Base-by-base conservation (phyloP, 2,329 filamentous ascomycete genomes). In the Chrysoporthe austroafricana region DNA sequence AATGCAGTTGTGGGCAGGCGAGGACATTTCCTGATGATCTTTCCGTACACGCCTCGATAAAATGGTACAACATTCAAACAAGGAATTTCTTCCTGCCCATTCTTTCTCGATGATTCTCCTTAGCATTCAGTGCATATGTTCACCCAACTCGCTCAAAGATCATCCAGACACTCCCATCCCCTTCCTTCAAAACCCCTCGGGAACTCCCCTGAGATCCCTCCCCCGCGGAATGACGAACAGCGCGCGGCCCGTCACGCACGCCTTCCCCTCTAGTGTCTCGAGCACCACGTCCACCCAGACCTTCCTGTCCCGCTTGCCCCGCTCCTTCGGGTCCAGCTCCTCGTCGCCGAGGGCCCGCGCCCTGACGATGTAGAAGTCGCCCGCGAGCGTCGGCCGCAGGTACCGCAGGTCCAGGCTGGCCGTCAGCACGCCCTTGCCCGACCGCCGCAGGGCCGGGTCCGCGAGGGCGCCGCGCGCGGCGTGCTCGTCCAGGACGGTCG, bases 401-500 rank as follows among this genome's bases (percentile, higher is more conserved):
- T 93, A 94, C 64, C 84, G 83, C 61, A 94, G 74, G 69, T 86
- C 80, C 44, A 90, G 77, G 63, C 82, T 84, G 54, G 88, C 81
- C 73, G 88, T 85, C 71, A 90, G 78, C 14, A 63, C 44, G n/a
- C 68, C 68, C 39, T 26, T 26, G n/a, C 48, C 39, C 73, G 86
- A 84, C 44, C 83, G 84, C 57, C 80, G 78, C 9, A 77, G 78
- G 1, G 82, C 80, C 70, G 88, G 81, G 43, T 76, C 74, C 58
- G 77, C 75, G 66, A 88, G 79, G 13, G 86, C 87, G 69, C 87
- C 88, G 56, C 90, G 82, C n/a, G 88, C 88, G 70, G 92, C 82
- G 63, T 84, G 86, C 80, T 94, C 91, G 76, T 92, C 87, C 48
- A 94, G 78, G 3, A 92, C 77, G 0, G 89, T 93, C 8, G 89